These are phyloP conservation scores for Rhynchospora breviuscula DNA, from an alignment of 176 grass and related monocot species.

Conservation along the genomic window DNA sequence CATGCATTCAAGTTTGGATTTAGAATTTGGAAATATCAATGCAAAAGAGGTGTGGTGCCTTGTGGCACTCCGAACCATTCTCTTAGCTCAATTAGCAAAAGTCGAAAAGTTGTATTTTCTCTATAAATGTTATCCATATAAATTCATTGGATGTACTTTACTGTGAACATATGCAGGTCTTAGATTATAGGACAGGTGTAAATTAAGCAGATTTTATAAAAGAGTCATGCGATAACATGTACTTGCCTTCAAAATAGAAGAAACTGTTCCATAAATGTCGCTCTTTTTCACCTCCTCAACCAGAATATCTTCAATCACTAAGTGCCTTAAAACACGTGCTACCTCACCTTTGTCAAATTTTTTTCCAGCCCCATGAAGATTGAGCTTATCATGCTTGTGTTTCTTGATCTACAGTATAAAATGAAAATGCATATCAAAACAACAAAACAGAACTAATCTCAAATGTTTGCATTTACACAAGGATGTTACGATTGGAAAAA, in stretches of 20 bases:
- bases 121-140: background rate
- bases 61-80: background rate
- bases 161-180: background rate
- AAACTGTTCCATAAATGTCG: constrained; percentile 66
- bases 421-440: background rate
- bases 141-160: background rate
- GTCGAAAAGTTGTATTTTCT: background rate
- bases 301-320: constrained; percentile 81
- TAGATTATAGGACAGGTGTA: background rate
- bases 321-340: constrained; percentile 56
- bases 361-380: constrained; percentile 91
- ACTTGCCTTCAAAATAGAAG: constrained; percentile 79
- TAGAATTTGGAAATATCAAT: background rate
- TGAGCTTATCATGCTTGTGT: constrained; percentile 49
- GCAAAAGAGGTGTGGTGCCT: background rate
- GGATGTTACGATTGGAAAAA: background rate
- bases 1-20: background rate
- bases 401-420: constrained; percentile 64
- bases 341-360: constrained; percentile 62
- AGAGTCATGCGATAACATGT: background rate
- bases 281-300: constrained; percentile 70
- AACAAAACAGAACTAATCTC: constrained; percentile 4
- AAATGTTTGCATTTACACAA: background rate
- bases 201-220: background rate
- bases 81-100: background rate